These are phyloP conservation scores for Rhynchospora breviuscula DNA, from an alignment of 176 grass and related monocot genomes.

Conservation along the genomic window DNA sequence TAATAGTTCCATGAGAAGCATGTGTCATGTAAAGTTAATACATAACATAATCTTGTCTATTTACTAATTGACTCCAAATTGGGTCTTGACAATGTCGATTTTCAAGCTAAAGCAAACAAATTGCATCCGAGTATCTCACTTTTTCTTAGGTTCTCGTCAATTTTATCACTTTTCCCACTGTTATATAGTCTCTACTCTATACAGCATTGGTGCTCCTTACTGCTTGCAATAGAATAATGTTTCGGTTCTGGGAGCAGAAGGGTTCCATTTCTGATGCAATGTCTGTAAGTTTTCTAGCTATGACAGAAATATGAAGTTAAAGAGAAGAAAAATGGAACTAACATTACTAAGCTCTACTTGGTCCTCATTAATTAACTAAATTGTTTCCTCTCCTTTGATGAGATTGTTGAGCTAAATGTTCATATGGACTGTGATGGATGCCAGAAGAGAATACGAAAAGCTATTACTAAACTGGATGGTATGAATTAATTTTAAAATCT, in stretches of 20 bases:
- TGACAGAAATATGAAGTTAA: not conserved
- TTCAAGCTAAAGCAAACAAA: not conserved
- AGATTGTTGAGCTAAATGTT: slow-evolving; percentile 82
- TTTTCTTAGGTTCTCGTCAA: slow-evolving; percentile 39
- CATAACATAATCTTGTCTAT: not conserved
- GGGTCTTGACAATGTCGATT: not conserved
- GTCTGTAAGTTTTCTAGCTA: slow-evolving; percentile 59
- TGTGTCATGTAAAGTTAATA: not conserved
- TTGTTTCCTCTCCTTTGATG: not conserved
- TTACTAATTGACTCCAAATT: not conserved
- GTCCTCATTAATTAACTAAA: not conserved
- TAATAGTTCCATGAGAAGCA: not conserved
- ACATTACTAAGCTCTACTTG: not conserved
- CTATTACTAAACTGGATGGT: slow-evolving; percentile 64
- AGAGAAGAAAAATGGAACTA: not conserved
- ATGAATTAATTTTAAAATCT: slow-evolving; percentile 7
- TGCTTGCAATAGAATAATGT: slow-evolving; percentile 24
- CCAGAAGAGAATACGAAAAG: slow-evolving; percentile 54
- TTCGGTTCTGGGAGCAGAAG: slow-evolving; percentile 39
- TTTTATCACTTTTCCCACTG: not conserved
- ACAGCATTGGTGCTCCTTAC: not conserved
- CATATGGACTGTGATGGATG: slow-evolving; percentile 96
- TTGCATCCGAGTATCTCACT: slow-evolving; percentile 21
- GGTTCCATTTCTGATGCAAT: slow-evolving; percentile 35
- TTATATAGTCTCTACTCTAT: not conserved